Evolutionary conservation across 1,284 basidiomycete species (phyloP).

Genomic region (Wallemia hederae): DNA sequence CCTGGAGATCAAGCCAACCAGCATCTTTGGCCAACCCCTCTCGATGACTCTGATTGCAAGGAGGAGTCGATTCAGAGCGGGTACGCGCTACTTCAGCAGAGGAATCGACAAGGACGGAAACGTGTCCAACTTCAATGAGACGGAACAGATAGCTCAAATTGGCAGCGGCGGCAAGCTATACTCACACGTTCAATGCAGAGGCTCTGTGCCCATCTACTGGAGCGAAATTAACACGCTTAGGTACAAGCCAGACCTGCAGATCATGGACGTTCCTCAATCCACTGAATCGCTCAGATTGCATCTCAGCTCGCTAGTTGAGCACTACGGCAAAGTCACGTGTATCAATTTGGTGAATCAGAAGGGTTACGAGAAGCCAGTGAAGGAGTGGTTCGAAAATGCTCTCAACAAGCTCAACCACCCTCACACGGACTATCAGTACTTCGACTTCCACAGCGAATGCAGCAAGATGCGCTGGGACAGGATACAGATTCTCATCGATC

Average conservation of each 20-base stretch:
- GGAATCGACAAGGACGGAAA: slow-evolving; percentile 45
- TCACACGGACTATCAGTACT: slow-evolving; percentile 67
- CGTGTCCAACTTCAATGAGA: slow-evolving; percentile 21
- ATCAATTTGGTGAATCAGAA: slow-evolving; percentile 90
- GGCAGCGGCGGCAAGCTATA: slow-evolving; percentile 36
- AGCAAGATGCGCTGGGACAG: slow-evolving; percentile 84
- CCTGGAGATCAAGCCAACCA: slow-evolving; percentile 52
- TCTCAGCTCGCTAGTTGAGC: slow-evolving; percentile 37
- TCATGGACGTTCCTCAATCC: slow-evolving; percentile 79
- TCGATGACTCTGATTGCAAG: slow-evolving; percentile 70
- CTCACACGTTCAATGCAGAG: slow-evolving; percentile 49
- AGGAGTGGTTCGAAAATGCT: slow-evolving; percentile 72
- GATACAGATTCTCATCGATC: slow-evolving; percentile 53
- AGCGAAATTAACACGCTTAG: slow-evolving; percentile 84
- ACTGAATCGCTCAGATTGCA: slow-evolving; percentile 41
- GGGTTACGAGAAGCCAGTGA: slow-evolving; percentile 78
- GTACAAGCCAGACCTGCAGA: slow-evolving; percentile 86
- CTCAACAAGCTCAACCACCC: slow-evolving; percentile 29
- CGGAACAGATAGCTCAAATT: slow-evolving; percentile 33
- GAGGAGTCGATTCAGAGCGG: slow-evolving; percentile 71
- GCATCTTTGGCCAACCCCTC: slow-evolving; percentile 49
- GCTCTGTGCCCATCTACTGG: slow-evolving; percentile 86
- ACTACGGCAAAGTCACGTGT: slow-evolving; percentile 53
- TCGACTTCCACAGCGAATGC: slow-evolving; percentile 94
- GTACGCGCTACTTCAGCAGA: slow-evolving; percentile 87